Evolutionary conservation across 163 green algal genomes (phyloP).

Genomic region (Scenedesmus sp.): DNA sequence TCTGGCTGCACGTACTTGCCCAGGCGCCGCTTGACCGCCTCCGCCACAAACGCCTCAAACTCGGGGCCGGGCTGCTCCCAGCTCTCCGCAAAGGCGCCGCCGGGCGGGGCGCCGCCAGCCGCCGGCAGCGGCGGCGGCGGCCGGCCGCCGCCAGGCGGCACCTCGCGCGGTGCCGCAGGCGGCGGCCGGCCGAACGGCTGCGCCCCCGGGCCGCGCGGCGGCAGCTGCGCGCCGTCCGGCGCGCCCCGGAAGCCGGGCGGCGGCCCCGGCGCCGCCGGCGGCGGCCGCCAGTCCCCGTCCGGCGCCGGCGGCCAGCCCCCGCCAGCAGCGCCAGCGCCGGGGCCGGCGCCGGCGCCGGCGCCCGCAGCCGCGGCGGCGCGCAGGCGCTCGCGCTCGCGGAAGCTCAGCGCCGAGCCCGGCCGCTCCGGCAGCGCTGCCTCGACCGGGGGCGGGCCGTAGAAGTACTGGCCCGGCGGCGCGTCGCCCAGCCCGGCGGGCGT

Average conservation of each 20-base stretch:
- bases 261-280: background rate
- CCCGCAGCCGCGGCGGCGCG: too few relatives aligned
- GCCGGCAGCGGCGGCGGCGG: background rate
- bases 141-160: background rate
- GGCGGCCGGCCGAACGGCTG: background rate
- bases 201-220: background rate
- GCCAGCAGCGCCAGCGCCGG: too few relatives aligned
- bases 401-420: too few relatives aligned
- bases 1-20: conserved; percentile 74
- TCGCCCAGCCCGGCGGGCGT: too few relatives aligned
- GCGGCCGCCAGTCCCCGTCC: background rate
- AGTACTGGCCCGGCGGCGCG: too few relatives aligned
- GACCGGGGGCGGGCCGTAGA: too few relatives aligned
- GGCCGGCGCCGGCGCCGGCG: too few relatives aligned
- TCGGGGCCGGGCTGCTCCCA: conserved; percentile 67
- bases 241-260: background rate
- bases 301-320: background rate
- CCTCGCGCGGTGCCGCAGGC: too few relatives aligned
- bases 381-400: too few relatives aligned
- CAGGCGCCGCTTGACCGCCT: conserved; percentile 67
- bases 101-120: background rate
- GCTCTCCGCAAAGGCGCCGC: conserved; percentile 38
- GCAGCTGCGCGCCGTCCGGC: background rate
- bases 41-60: conserved; percentile 75
- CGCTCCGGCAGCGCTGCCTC: too few relatives aligned